phyloP scores from a whole-genome alignment of 495 filamentous ascomycete species.

The Penicillium taxi region DNA sequence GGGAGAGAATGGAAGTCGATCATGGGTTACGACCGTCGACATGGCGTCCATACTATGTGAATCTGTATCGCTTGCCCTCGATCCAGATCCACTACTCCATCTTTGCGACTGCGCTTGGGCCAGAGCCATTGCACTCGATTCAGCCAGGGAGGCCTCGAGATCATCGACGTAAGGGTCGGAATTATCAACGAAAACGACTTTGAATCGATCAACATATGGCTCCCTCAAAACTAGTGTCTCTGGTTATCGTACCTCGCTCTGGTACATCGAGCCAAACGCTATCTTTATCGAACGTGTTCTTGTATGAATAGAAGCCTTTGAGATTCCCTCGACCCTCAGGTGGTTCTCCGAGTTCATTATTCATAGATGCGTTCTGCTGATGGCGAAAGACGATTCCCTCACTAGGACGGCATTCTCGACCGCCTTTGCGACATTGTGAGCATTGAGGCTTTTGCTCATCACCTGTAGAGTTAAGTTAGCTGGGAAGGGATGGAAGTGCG shows the following conservation, averaged over 20 bases:
- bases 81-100: slow-evolving; percentile 20
- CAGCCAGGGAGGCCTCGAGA: slow-evolving; percentile 30
- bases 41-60: slow-evolving; percentile 49
- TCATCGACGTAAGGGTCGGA: slow-evolving; percentile 56
- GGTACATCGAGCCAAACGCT: slow-evolving; percentile 59
- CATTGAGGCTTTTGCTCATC: slow-evolving; percentile 52
- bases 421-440: slow-evolving; percentile 52
- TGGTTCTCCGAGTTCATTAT: slow-evolving; percentile 33
- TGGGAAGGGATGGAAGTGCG: neutral
- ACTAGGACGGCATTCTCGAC: slow-evolving; percentile 52
- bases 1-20: slow-evolving; percentile 35
- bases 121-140: slow-evolving; percentile 25
- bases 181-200: slow-evolving; percentile 59
- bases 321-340: slow-evolving; percentile 39
- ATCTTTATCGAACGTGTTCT: slow-evolving; percentile 56
- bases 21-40: slow-evolving; percentile 47
- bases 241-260: slow-evolving; percentile 35
- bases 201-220: neutral
- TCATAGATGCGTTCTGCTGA: slow-evolving; percentile 69
- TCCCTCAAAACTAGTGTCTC: neutral
- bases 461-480: slow-evolving; percentile 20
- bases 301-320: slow-evolving; percentile 62
- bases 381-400: slow-evolving; percentile 61
- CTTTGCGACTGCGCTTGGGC: slow-evolving; percentile 24
- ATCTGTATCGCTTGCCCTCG: slow-evolving; percentile 31